Conservation (phyloP, 805 yeast genomes). For the Kodamaea hsintzibuensis region DNA sequence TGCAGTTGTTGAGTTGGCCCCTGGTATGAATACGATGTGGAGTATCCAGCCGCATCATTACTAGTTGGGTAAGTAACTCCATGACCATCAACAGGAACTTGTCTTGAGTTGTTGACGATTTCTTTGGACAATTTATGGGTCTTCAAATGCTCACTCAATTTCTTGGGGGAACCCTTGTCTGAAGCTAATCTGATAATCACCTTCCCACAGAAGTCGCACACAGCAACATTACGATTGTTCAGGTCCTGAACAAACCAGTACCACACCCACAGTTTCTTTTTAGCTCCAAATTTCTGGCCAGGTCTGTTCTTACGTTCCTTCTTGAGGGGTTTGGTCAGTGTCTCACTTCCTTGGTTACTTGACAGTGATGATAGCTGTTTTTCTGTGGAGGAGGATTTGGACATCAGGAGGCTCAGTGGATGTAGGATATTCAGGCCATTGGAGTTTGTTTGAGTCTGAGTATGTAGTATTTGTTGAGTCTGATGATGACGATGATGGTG, state of each 20-base stretch:
- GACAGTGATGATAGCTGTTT: not conserved
- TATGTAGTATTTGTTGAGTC: not conserved
- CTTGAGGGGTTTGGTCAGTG: constrained; percentile 13
- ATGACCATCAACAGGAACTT: constrained; percentile 38
- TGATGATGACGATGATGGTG: not conserved
- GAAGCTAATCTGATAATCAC: constrained; percentile 47
- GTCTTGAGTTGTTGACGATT: constrained; percentile 42
- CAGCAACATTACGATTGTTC: constrained; percentile 49
- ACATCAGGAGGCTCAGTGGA: not conserved
- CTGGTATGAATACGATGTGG: constrained; percentile 4
- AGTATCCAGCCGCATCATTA: constrained; percentile 29
- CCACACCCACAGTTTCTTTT: constrained; percentile 66
- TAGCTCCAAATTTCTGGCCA: constrained; percentile 60
- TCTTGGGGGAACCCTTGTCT: constrained; percentile 62
- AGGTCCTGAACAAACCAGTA: constrained; percentile 57
- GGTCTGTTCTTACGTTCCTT: constrained; percentile 46
- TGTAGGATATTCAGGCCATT: not conserved
- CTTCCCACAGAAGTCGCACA: constrained; percentile 56
- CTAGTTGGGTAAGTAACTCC: constrained; percentile 35
- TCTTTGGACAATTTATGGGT: constrained; percentile 50
- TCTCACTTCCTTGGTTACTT: not conserved
- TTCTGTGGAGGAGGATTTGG: not conserved
- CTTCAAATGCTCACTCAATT: constrained; percentile 55
- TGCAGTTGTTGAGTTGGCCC: constrained; percentile 7
- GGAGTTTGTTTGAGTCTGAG: not conserved